Conservation (phyloP, 805 yeast species). For the Yarrowia sp. region DNA sequence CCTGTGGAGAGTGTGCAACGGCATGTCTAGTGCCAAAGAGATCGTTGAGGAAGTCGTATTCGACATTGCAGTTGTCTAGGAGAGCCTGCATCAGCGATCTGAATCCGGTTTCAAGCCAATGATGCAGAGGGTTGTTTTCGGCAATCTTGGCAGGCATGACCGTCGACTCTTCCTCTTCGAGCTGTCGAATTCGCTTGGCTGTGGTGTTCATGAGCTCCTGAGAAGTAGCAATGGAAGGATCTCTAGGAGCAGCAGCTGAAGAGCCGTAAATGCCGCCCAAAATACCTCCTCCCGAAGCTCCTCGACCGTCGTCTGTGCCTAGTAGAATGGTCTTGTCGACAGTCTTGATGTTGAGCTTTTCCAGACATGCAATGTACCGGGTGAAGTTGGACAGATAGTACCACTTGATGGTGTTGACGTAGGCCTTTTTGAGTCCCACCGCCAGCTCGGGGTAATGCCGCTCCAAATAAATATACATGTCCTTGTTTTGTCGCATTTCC, state of each 20-base stretch:
- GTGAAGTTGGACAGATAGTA: conserved; percentile 82
- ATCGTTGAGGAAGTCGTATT: conserved; percentile 72
- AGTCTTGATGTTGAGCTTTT: conserved; percentile 61
- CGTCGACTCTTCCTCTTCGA: conserved; percentile 56
- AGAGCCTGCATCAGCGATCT: conserved; percentile 75
- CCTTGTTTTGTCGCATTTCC: conserved; percentile 66
- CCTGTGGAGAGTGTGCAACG: conserved; percentile 41
- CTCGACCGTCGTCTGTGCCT: conserved; percentile 53
- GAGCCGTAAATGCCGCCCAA: conserved; percentile 31
- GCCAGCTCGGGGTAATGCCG: conserved; percentile 68
- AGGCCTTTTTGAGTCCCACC: conserved; percentile 76
- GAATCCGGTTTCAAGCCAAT: conserved; percentile 76
- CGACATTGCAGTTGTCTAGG: conserved; percentile 77
- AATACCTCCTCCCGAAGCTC: conserved; percentile 43
- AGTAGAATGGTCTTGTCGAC: conserved; percentile 65
- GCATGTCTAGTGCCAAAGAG: conserved; percentile 65
- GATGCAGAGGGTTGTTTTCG: conserved; percentile 69
- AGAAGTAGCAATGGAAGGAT: conserved; percentile 58
- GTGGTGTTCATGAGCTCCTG: conserved; percentile 34
- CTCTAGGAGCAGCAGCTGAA: conserved; percentile 50
- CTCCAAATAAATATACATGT: conserved; percentile 64
- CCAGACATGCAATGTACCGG: conserved; percentile 75
- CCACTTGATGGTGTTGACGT: conserved; percentile 90
- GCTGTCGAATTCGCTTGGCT: conserved; percentile 33
- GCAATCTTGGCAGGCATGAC: conserved; percentile 86